Evolutionary conservation across 441 rosid species (phyloP), one percentile per base, ranked within the genome.

Genomic region (Dalechampia spathulata): DNA sequence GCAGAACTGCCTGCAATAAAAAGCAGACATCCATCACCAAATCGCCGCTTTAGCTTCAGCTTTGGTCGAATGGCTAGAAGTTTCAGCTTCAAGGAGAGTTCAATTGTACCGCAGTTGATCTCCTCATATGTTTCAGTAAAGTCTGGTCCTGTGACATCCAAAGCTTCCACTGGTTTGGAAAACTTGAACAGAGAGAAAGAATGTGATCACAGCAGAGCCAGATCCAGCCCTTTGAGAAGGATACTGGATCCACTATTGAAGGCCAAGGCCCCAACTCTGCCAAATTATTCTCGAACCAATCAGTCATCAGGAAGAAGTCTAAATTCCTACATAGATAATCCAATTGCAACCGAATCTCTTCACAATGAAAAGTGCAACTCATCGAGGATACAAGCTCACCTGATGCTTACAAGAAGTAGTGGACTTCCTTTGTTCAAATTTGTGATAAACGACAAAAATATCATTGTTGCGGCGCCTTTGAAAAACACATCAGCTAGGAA

Each of bases 21-120:
- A 69, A 70, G 62, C 66, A 79, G 88, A 64, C 69, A 69, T 58
- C 64, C 73, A 14, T 83, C 96, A 46, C 90, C 90, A n/a, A 82
- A 68, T 70, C 69, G 67, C 17, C 75, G 94, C 52, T 83, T 83
- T 66, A 83, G 96, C 85, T 87, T 90, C 72, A 82, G 83, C 77
- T 76, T 87, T 30, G 69, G 90, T 63, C 79, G 76, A 57, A 72
- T 87, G 79, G 26, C 79, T 52, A 80, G 85, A 77, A 90, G 94
- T 72, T 83, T 83, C 69, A 90, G 96, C 63, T 75, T 76, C 40
- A 87, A 83, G 62, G 97, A 90, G 59, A 76, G 80, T 43, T 65
- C 83, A 42, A 28, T 71, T 23, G 69, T 62, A 57, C 83, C 79
- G 10, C 76, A 69, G 34, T 62, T 82, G 44, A 78, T 68, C 67